Conservation (phyloP, 148 eudicot species). For the Suaeda aralocaspica region DNA sequence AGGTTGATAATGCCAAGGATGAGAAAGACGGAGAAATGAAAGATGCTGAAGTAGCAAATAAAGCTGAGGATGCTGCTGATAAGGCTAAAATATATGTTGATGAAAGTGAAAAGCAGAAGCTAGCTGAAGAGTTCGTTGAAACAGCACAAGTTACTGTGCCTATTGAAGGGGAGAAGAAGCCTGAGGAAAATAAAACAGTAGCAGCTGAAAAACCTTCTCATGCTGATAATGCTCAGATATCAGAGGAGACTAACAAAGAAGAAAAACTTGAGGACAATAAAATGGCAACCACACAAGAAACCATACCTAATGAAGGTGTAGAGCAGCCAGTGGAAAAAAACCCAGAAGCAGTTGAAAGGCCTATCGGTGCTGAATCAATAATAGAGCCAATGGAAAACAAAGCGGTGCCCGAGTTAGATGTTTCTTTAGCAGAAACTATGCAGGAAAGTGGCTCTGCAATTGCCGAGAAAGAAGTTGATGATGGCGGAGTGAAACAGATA, state of each 20-base stretch:
- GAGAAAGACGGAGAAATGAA: not conserved
- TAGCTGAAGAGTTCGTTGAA: not conserved
- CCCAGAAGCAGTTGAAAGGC: slow-evolving; percentile 1
- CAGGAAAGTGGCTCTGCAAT: slow-evolving; percentile 8
- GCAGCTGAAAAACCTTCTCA: not conserved
- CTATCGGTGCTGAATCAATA: slow-evolving; percentile 2
- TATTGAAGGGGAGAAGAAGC: not conserved
- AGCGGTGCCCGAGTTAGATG: not conserved
- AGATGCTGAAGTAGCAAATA: not conserved
- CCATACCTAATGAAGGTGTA: not conserved
- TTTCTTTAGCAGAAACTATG: not conserved
- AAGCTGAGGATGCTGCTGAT: not conserved
- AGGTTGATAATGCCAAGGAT: not conserved
- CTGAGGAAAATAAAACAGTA: slow-evolving; percentile 11
- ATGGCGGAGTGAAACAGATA: not conserved
- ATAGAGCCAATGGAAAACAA: not conserved
- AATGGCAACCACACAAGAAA: no score
- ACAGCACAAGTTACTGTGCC: not conserved
- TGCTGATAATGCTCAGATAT: not conserved
- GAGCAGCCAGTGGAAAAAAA: slow-evolving; percentile 2
- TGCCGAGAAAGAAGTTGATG: slow-evolving; percentile 7
- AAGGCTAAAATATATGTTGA: not conserved
- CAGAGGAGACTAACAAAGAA: not conserved
- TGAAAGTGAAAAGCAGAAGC: not conserved
- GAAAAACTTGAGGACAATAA: not conserved